phyloP scores from a whole-genome alignment of 2,329 filamentous ascomycete genomes.

The Alternaria arbusti region DNA sequence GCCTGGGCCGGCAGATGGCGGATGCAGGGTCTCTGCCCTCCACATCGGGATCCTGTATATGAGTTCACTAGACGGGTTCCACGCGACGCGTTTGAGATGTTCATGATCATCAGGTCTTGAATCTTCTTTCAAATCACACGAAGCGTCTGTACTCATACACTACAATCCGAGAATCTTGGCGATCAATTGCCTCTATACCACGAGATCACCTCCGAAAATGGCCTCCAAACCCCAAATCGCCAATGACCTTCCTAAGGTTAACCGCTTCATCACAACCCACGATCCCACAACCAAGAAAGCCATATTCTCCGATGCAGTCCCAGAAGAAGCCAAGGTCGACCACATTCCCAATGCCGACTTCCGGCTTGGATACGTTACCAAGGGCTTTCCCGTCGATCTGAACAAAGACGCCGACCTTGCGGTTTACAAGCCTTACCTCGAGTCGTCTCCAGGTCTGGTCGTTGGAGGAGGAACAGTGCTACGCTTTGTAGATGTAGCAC shows the following conservation, averaged over 20 bases:
- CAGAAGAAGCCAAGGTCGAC: conserved; percentile 29
- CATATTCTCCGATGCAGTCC: conserved; percentile 38
- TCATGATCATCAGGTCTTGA: not conserved
- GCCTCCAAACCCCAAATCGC: conserved; percentile 12
- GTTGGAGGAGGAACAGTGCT: conserved; percentile 55
- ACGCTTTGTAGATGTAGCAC: conserved; percentile 46
- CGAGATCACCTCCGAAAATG: conserved; percentile 13
- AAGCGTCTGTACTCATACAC: not conserved
- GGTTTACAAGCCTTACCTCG: conserved; percentile 54
- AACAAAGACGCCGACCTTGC: conserved; percentile 54
- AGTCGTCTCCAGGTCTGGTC: conserved; percentile 56
- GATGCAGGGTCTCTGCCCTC: conserved; percentile 1
- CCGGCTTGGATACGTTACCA: conserved; percentile 57
- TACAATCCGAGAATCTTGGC: not conserved
- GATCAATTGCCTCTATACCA: not conserved
- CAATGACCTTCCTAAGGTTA: conserved; percentile 35
- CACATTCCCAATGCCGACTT: conserved; percentile 46
- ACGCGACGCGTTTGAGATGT: not conserved
- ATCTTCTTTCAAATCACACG: not conserved
- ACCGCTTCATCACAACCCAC: conserved; percentile 48
- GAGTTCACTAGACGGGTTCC: not conserved
- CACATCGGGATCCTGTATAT: conserved; percentile 13
- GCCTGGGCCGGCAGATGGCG: conserved; percentile 3
- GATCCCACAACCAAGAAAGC: conserved; percentile 40
- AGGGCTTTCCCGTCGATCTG: conserved; percentile 55